phyloP scores from a whole-genome alignment of 768 basidiomycete genomes.

The Asterophora parasitica region DNA sequence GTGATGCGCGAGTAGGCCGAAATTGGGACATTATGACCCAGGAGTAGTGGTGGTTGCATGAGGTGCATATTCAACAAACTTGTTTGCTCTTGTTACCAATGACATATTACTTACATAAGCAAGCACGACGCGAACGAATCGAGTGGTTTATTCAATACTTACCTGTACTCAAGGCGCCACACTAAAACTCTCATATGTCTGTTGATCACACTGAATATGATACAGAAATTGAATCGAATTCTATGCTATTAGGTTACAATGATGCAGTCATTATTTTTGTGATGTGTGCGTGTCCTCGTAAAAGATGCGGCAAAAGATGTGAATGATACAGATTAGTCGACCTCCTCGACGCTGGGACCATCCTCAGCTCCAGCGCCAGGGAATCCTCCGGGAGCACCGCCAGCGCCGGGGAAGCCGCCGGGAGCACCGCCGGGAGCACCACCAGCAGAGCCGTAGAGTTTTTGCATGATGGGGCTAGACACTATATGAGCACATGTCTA shows the following conservation, averaged over 20 bases:
- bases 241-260: slow-evolving; percentile 5
- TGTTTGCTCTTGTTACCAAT: slow-evolving; percentile 10
- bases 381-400: slow-evolving; percentile 65
- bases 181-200: too few species aligned
- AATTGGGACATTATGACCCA: slow-evolving; percentile 36
- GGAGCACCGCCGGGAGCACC: slow-evolving; percentile 62
- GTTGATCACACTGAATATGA: not conserved
- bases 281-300: not conserved
- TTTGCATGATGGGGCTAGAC: slow-evolving; percentile 53
- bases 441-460: slow-evolving; percentile 74
- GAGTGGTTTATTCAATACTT: too few species aligned
- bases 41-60: not conserved
- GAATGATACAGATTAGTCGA: slow-evolving; percentile 49
- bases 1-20: slow-evolving; percentile 44
- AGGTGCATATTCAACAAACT: slow-evolving; percentile 8
- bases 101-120: not conserved
- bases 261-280: slow-evolving; percentile 14
- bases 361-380: slow-evolving; percentile 67
- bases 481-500: slow-evolving; percentile 6
- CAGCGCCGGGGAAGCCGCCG: slow-evolving; percentile 46
- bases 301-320: slow-evolving; percentile 13
- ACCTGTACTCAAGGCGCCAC: too few species aligned
- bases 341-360: slow-evolving; percentile 90
- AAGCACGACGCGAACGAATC: too few species aligned
- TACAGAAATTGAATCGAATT: not conserved